A percentile compares a stretch with the other conserved stretches of the same genome.
Conservation (phyloP, 2,329 filamentous ascomycete species). For the Triangularia verruculosa region DNA sequence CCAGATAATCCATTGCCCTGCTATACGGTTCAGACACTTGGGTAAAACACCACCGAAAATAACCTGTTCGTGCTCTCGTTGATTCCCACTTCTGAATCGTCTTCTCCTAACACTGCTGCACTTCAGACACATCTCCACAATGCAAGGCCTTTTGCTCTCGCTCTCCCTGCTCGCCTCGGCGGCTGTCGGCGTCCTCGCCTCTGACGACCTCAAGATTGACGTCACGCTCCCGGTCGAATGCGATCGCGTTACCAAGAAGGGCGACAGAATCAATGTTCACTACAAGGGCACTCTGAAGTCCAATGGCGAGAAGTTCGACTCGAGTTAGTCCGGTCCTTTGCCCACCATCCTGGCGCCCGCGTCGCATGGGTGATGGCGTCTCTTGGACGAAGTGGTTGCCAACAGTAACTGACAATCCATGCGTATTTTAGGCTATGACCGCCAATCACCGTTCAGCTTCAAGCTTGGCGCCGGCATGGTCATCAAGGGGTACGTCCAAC, state of each 20-base stretch:
- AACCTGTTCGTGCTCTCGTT: background rate
- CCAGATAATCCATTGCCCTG: background rate
- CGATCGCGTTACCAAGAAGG: conserved; percentile 70
- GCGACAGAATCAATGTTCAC: conserved; percentile 82
- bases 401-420: conserved; percentile 37
- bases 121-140: conserved; percentile 33
- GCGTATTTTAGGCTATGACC: conserved; percentile 62
- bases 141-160: conserved; percentile 48
- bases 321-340: conserved; percentile 47
- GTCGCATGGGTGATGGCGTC: background rate
- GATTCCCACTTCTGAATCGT: conserved; percentile 4
- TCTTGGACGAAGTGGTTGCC: background rate
- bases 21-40: too few relatives aligned
- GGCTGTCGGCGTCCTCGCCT: conserved; percentile 49
- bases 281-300: conserved; percentile 78
- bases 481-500: conserved; percentile 69
- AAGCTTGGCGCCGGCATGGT: conserved; percentile 76
- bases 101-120: background rate
- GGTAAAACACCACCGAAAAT: background rate
- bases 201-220: conserved; percentile 72
- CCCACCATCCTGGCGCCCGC: background rate
- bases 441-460: conserved; percentile 74
- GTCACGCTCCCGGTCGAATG: conserved; percentile 72
- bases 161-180: conserved; percentile 52
- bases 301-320: conserved; percentile 79